Evolutionary conservation across 2,329 filamentous ascomycete species (phyloP).

Genomic region (Paraphoma sp.): DNA sequence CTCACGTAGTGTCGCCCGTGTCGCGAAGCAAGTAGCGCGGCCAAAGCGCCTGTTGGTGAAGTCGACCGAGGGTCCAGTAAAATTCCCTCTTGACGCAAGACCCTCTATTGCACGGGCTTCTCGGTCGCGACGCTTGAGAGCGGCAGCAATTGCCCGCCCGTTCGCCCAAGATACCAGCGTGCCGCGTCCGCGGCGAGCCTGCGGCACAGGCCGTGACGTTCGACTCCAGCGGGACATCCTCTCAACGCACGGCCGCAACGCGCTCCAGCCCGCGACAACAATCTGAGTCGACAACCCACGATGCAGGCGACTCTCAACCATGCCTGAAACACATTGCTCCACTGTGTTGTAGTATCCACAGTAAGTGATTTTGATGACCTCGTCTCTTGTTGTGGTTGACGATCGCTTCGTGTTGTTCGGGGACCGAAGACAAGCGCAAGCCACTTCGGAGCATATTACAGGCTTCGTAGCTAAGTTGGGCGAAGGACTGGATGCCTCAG

Average conservation of each 20-base stretch:
- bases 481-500: neutral
- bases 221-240: neutral
- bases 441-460: neutral
- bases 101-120: neutral
- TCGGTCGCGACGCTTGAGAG: neutral
- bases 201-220: neutral
- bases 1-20: neutral
- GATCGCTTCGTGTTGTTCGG: constrained; percentile 15
- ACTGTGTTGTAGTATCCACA: too few relatives aligned
- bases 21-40: neutral
- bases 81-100: neutral
- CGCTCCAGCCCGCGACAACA: neutral
- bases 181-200: neutral
- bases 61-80: neutral
- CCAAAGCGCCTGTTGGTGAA: neutral
- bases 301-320: neutral
- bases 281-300: neutral
- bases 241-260: neutral
- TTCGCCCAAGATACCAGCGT: neutral
- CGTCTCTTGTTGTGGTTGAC: neutral
- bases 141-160: constrained; percentile 1
- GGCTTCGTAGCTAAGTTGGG: neutral
- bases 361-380: neutral
- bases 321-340: neutral
- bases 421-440: constrained; percentile 14